phyloP scores from a whole-genome alignment of 345 rosid species.

The Bruguiera parviflora region DNA sequence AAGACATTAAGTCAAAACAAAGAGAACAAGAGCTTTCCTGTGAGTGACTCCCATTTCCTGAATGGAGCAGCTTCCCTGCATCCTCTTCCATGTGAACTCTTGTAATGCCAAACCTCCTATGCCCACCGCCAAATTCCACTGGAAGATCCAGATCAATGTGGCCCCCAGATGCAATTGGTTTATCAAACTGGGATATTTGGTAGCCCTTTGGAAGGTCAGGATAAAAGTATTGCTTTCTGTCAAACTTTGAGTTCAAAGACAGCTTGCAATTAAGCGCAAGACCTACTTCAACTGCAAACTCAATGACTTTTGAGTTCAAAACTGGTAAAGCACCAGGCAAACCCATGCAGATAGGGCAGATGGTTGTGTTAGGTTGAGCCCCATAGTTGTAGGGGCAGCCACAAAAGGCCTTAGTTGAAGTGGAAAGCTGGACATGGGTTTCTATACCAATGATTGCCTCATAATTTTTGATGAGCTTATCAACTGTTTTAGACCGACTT shows the following conservation, averaged over 20 bases:
- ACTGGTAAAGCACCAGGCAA: conserved; percentile 95
- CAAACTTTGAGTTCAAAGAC: conserved; percentile 76
- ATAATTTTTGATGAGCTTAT: conserved; percentile 51
- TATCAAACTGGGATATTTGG: conserved; percentile 94
- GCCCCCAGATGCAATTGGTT: conserved; percentile 80
- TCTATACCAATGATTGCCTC: conserved; percentile 93
- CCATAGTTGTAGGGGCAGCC: conserved; percentile 83
- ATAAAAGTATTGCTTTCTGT: conserved; percentile 94
- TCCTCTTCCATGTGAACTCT: conserved; percentile 99
- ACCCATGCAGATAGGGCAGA: conserved; percentile 95
- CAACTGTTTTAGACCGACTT: conserved; percentile 42
- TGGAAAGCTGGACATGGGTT: conserved; percentile 91
- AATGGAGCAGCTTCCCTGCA: conserved; percentile 87
- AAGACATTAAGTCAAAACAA: conserved; percentile 12
- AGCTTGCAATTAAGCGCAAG: conserved; percentile 85
- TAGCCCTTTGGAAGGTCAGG: conserved; percentile 98
- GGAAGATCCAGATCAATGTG: conserved; percentile 82
- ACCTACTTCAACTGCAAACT: conserved; percentile 76
- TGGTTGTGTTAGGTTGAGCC: conserved; percentile 59
- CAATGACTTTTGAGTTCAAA: conserved; percentile 78
- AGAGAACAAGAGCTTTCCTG: conserved; percentile 44
- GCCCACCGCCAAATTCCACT: conserved; percentile 87
- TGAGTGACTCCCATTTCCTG: conserved; percentile 69
- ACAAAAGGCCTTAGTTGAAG: conserved; percentile 86
- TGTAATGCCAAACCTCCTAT: conserved; percentile 81